Base-by-base conservation (phyloP, 441 rosid genomes). In the Pelargonium hybrid region DNA sequence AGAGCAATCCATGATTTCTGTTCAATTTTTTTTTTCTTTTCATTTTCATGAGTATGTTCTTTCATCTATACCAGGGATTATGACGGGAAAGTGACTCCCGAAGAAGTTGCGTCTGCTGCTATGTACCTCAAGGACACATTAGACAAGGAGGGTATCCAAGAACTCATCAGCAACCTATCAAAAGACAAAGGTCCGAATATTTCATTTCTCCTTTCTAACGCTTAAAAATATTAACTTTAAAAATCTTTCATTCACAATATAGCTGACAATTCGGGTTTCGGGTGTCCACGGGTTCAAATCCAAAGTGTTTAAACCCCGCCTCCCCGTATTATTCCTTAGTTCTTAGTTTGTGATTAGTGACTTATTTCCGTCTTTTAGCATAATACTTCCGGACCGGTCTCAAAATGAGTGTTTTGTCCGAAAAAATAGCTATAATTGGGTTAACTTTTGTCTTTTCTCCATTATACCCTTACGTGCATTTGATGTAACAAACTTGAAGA, bases 21-120 rank as follows among this genome's bases (percentile, higher is more conserved):
- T 8, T 45, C 0, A 1, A 73, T 69, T 52, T 4, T 20, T 41
- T 23, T 73, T 25, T 10, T 48, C n/a, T n/a, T n/a, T n/a, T 47
- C 52, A 59, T 25, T 25, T 25, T 25, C 2, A 45, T 39, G 21
- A 23, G 68, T 76, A 25, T 15, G 29, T 7, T 62, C 23, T 74
- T 21, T 73, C 61, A 68, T 78, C 50, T 69, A 73, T 69, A 56
- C 56, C 89, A 92, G 92, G 81, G 98, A 92, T 78, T 87, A 85
- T 69, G 96, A 90, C 61, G 96, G 96, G 48, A 92, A 92, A 80
- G 93, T 90, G 79, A 85, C 89, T 79, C 86, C 91, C n/a, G 96
- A 92, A 73, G 96, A 92, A 78, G 98, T 92, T 56, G 96, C 93
- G 50, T 80, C 88, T 31, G 96, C 96, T 23, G 92, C 93, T 2